A percentile compares a stretch with the other conserved stretches of the same genome.
These are phyloP conservation scores for Nakaseomyces uthaithaninus DNA, from an alignment of 1,139 yeast species.

Conservation along the genomic window DNA sequence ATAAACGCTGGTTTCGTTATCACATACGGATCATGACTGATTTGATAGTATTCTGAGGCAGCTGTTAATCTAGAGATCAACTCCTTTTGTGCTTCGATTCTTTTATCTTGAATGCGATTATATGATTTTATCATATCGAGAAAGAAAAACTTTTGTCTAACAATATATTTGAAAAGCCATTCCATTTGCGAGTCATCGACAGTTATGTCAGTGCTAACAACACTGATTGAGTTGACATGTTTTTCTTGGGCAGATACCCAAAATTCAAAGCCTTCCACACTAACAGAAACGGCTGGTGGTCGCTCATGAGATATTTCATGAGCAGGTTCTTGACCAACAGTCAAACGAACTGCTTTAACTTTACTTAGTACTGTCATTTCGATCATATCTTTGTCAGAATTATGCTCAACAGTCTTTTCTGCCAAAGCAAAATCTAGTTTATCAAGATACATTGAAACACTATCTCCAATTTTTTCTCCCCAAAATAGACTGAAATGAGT, in stretches of 20 bases:
- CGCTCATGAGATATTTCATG: slow-evolving; percentile 15
- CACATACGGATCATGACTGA: slow-evolving; percentile 81
- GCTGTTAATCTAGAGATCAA: slow-evolving; percentile 41
- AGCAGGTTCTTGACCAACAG: slow-evolving; percentile 14
- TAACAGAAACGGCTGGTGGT: slow-evolving; percentile 18
- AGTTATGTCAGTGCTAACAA: slow-evolving; percentile 33
- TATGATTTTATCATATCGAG: slow-evolving; percentile 23
- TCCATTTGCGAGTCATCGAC: slow-evolving; percentile 34
- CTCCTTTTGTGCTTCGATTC: slow-evolving; percentile 18
- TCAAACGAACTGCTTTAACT: slow-evolving; percentile 19
- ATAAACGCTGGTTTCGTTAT: slow-evolving; percentile 83
- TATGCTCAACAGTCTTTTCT: slow-evolving; percentile 16
- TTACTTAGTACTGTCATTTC: slow-evolving; percentile 18
- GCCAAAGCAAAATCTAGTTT: slow-evolving; percentile 28
- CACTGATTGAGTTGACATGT: slow-evolving; percentile 33
- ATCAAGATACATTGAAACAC: slow-evolving; percentile 36
- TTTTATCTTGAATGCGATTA: slow-evolving; percentile 12
- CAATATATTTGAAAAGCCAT: slow-evolving; percentile 36
- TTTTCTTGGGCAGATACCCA: slow-evolving; percentile 37
- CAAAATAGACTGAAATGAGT: slow-evolving; percentile 39
- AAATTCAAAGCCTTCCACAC: slow-evolving; percentile 32
- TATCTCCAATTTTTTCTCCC: slow-evolving; percentile 17
- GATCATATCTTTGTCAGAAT: slow-evolving; percentile 13
- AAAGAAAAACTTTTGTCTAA: slow-evolving; percentile 22
- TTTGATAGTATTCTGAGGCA: slow-evolving; percentile 52